Base-by-base conservation (phyloP, 1,284 basidiomycete species). In the Ceratobasidium sp. region DNA sequence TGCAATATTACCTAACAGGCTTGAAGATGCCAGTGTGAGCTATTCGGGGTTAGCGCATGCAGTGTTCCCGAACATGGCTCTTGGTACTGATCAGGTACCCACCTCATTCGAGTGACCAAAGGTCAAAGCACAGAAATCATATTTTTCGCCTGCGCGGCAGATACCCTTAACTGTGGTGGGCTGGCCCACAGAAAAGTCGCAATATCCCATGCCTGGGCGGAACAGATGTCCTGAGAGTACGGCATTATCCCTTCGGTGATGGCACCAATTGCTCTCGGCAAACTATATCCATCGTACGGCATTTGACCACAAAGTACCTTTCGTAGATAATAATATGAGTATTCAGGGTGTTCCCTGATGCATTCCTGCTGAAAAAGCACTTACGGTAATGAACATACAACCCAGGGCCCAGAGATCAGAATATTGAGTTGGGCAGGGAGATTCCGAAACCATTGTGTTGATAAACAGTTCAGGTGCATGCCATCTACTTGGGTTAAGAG, bases 391-490 rank as follows among this genome's bases (percentile, higher is more conserved):
- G 17, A 53, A 40, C 35, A 64, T 3, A 52, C 60, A 64, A 25
- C 60, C 60, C 29, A 53, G 27, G 6, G 60, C 43, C 60, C 60
- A 64, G 13, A 64, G 12, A 34, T 64, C 60, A 0, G 60, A 17
- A n/a, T 52, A 64, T 25, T 35, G 47, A 12, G 60, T 64, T 17
- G 60, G 60, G 31, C 42, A 52, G 12, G 60, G 60, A 20, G 47
- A 50, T 1, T n/a, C 32, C 8, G 60, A 40, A 10, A 52, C 60
- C 15, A 25, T 53, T 2, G 31, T 22, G 2, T 35, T 49, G 20
- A 40, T 50, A 38, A 64, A 64, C 8, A 64, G 34, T 22, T 53
- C 60, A 1, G 60, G 60, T 1, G 60, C 60, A 42, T 64, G 60
- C 60, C 60, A 64, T 12, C 49, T 31, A 3, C 47, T 38, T 1